A percentile compares a stretch with the other conserved stretches of the same genome.
phyloP scores from a whole-genome alignment of 306 rosid genomes.

The Morella rubra region DNA sequence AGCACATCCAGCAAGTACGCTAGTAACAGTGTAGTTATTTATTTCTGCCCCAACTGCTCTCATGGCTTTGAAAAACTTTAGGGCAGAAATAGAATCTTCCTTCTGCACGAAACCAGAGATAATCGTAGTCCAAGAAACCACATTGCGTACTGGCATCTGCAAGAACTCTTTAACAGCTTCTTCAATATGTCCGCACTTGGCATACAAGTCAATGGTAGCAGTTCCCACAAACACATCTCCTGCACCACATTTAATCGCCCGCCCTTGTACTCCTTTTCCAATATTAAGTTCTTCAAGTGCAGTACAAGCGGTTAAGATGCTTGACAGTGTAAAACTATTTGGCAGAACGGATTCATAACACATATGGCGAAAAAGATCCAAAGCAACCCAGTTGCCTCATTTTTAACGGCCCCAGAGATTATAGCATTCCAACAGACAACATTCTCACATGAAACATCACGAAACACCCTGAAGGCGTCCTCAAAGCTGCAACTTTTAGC shows the following conservation, averaged over 20 bases:
- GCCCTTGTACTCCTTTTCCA: slow-evolving; percentile 65
- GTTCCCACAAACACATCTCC: slow-evolving; percentile 67
- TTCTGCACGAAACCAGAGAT: slow-evolving; percentile 72
- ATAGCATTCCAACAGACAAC: slow-evolving; percentile 64
- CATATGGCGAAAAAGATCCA: slow-evolving; percentile 57
- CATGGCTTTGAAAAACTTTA: slow-evolving; percentile 61
- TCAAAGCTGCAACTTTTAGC: slow-evolving; percentile 33
- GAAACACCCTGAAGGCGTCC: slow-evolving; percentile 46
- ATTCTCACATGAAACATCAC: slow-evolving; percentile 50
- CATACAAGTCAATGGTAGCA: slow-evolving; percentile 57
- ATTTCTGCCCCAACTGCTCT: slow-evolving; percentile 57
- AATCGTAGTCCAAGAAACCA: slow-evolving; percentile 79
- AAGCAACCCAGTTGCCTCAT: slow-evolving; percentile 53
- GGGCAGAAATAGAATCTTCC: slow-evolving; percentile 46
- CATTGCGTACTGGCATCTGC: slow-evolving; percentile 56
- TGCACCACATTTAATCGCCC: slow-evolving; percentile 49
- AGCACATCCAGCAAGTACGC: slow-evolving; percentile 59
- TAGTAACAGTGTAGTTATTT: slow-evolving; percentile 57
- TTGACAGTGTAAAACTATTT: slow-evolving; percentile 61
- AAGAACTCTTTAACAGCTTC: slow-evolving; percentile 68
- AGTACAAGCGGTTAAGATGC: slow-evolving; percentile 61
- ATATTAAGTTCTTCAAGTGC: slow-evolving; percentile 48
- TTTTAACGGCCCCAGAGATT: slow-evolving; percentile 65
- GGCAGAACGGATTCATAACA: slow-evolving; percentile 37
- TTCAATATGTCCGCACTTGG: slow-evolving; percentile 63